Base-by-base conservation (phyloP, 768 basidiomycete genomes). In the Sarcomyxa edulis region DNA sequence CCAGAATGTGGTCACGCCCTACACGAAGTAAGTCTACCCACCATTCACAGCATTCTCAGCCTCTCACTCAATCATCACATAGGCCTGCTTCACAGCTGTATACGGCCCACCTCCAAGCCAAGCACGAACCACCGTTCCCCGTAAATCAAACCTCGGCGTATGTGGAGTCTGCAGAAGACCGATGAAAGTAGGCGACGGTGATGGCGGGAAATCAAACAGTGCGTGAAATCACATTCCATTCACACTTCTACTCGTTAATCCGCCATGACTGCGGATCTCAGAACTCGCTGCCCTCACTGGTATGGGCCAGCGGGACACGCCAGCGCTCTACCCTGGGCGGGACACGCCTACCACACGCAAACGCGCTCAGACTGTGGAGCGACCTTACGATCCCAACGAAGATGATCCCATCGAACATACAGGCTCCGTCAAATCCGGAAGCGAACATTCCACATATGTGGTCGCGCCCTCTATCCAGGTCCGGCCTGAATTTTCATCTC, bases 1-100 rank as follows among this genome's bases (percentile, higher is more conserved):
- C 95, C 96, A 21, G 90, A 94, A 56, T 99, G 96, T 50, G 94
- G 96, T 25, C 96, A 99, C 66, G 85, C 91, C 24, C 78, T 99
- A n/a, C 96, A 97, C 64, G 84, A 93, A 70, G 91, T 84, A 40
- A 47, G 68, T 56, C 22, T 26, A 44, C 44, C 38, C 42, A n/a
- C 16, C 15, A 37, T 25, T 37, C 29, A 5, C 28, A 27, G 36
- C 18, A 7, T 37, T 43, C 33, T 35, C 34, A 18, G 22, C 24
- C 23, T 39, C 39, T 39, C 42, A 37, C 21, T 46, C 37, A 19
- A 25, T 28, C 24, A 40, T 42, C 29, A n/a, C 28, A 12, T 37
- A 95, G 87, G 95, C 92, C 11, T 99, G 96, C 61, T 98, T 97
- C 59, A 88, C 82, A 11, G 91, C 92, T 5, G 95, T 98, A 4